Evolutionary conservation across 345 rosid genomes (phyloP).

Genomic region (Eucalyptus decipiens): DNA sequence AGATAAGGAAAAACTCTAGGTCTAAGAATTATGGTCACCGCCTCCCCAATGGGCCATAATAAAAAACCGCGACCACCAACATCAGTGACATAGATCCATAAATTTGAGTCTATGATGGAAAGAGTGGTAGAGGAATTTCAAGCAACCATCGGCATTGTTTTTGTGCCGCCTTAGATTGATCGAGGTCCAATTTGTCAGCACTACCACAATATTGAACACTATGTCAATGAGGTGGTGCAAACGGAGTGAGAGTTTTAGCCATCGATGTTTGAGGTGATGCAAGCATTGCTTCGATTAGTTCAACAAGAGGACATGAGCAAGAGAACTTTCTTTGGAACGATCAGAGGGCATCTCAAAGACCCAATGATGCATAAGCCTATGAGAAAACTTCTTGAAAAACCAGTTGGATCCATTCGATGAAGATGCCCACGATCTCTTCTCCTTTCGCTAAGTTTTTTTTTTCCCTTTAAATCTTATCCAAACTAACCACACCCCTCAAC

Average conservation of each 20-base stretch:
- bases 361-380: neutral
- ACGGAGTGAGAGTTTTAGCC: neutral
- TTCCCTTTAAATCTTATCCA: neutral
- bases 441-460: neutral
- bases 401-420: neutral
- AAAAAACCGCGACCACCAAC: rapidly evolving
- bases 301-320: neutral
- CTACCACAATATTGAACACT: neutral
- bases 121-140: neutral
- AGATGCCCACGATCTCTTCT: neutral
- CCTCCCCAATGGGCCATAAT: neutral
- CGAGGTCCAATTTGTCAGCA: neutral
- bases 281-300: too few species aligned
- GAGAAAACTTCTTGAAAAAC: neutral
- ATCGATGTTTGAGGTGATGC: neutral
- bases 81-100: too few species aligned
- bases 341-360: rapidly evolving
- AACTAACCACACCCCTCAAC: neutral
- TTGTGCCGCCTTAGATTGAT: neutral
- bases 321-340: neutral
- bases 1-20: neutral
- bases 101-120: neutral
- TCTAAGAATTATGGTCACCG: too few species aligned
- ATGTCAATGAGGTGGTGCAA: neutral
- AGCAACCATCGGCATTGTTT: rapidly evolving